Evolutionary conservation across 306 rosid species (phyloP).

Genomic region (Acacia melanoxylon): DNA sequence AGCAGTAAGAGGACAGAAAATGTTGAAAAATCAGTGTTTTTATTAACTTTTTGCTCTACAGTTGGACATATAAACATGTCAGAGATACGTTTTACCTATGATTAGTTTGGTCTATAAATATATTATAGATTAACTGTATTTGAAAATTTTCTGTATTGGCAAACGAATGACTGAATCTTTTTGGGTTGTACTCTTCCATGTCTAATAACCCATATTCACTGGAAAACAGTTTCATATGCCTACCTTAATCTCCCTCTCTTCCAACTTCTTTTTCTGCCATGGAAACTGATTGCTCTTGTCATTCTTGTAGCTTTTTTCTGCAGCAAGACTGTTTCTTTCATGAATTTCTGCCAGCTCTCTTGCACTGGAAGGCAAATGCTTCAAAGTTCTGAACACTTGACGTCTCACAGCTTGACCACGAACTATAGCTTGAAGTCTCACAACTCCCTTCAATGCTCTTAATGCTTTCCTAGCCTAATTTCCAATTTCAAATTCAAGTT

Average conservation of each 20-base stretch:
- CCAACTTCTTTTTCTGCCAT: conserved; percentile 43
- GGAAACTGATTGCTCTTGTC: conserved; percentile 31
- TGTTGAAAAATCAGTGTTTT: not conserved
- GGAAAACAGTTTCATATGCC: not conserved
- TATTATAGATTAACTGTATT: not conserved
- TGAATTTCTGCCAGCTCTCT: conserved; percentile 31
- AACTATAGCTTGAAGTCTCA: conserved; percentile 78
- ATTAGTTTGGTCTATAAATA: not conserved
- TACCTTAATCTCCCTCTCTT: conserved; percentile 56
- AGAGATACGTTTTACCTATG: not conserved
- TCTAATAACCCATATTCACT: not conserved
- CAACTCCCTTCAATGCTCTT: conserved; percentile 81
- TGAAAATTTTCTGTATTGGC: not conserved
- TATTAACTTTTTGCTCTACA: not conserved
- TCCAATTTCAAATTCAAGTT: conserved; percentile 13
- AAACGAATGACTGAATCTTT: not conserved
- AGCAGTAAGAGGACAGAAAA: not conserved
- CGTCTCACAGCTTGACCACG: conserved; percentile 84
- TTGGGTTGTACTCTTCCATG: not conserved
- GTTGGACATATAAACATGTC: not conserved
- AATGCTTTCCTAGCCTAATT: conserved; percentile 86
- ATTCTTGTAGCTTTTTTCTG: conserved; percentile 25
- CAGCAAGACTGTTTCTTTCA: conserved; percentile 33
- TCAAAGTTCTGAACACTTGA: conserved; percentile 34
- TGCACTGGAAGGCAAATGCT: conserved; percentile 34